Evolutionary conservation across 306 rosid genomes (phyloP), one percentile per base, ranked within the genome.

Genomic region (Lathyrus sativus): DNA sequence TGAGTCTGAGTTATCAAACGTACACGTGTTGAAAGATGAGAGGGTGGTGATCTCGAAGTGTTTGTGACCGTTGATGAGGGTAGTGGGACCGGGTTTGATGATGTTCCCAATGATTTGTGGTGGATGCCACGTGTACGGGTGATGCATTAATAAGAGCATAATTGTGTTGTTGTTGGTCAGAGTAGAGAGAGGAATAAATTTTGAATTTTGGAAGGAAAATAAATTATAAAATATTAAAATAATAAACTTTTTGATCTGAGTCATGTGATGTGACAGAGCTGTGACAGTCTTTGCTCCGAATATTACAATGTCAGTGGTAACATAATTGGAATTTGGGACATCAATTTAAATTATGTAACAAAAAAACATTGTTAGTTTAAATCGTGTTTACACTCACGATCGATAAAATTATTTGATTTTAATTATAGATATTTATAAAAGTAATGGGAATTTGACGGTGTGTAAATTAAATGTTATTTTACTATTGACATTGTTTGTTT

Each of bases 81-180:
- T 9, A 0, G 75, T 65, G 89, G 86, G 86, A 53, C 86, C 83
- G 69, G 29, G 3, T 0, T 0, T 3, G 81, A 85, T 82, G 85
- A 80, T 71, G 75, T 80, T 82, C 86, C 89, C 89, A 71, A 87
- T 81, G 75, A 87, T 81, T 71, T 75, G 10, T 45, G 59, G 0
- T 7, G 13, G 74, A 7, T 67, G 77, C 77, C 89, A 82, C 89
- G 87, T 84, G 88, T 78, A 74, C 75, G 84, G 86, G 70, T 64
- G 75, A 73, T 82, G 62, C 76, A 72, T 82, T 72, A 72, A 75
- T 65, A 69, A 75, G 67, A 82, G 86, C 74, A 76, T 80, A 80
- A 84, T 64, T 78, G 59, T 53, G 76, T 33, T 53, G 31, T 54
- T 54, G 85, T 82, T 75, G 81, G 79, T 73, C 79, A 58, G 81